Conservation (phyloP, 2,329 filamentous ascomycete genomes). For the Cytospora piceae region DNA sequence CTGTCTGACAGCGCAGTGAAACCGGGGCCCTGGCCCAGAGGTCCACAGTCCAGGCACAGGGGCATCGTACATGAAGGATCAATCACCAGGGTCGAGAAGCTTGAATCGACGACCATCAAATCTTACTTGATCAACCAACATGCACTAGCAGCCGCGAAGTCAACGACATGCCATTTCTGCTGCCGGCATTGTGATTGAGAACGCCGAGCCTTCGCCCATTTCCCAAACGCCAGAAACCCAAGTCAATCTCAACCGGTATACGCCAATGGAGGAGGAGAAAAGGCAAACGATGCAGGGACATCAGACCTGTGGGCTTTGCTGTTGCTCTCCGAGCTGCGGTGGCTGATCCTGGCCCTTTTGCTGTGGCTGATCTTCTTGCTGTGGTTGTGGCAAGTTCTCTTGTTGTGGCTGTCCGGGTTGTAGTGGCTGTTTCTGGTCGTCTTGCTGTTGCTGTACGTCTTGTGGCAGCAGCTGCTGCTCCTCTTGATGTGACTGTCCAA, state of each 20-base stretch:
- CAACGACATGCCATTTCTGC: neutral
- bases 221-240: conserved; percentile 15
- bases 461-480: no score
- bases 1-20: no score
- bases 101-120: conserved; percentile 16
- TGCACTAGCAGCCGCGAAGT: neutral
- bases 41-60: conserved; percentile 8
- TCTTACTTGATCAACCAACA: neutral
- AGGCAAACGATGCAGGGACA: neutral
- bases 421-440: no score
- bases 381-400: neutral
- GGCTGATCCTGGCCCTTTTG: neutral
- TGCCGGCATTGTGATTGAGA: neutral
- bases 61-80: neutral
- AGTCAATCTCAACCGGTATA: conserved; percentile 3
- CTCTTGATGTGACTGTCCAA: no score
- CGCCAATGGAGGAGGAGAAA: neutral
- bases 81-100: neutral
- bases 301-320: conserved; percentile 1
- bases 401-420: conserved; percentile 19
- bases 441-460: no score
- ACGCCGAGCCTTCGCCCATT: neutral
- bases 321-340: neutral
- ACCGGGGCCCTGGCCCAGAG: neutral
- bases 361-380: conserved; percentile 1